Base-by-base conservation (phyloP, 768 basidiomycete genomes). In the Auricularia sp. region DNA sequence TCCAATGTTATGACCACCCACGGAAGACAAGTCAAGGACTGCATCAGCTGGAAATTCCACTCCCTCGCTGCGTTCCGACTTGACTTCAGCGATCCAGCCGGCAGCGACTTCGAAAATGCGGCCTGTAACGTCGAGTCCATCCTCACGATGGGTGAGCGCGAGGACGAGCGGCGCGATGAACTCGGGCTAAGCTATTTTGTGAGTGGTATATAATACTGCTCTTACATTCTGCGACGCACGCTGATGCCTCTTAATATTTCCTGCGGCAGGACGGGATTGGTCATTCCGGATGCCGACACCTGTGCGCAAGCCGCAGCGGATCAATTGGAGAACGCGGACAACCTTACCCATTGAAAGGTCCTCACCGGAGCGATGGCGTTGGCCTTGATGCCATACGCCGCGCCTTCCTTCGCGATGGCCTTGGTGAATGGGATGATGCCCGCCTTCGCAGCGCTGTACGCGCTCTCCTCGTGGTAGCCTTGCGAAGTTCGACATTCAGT, bases 361-460 rank as follows among this genome's bases (percentile, higher is more conserved):
- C 88, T 33, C 75, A 95, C 92, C 0, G 96, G 96, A 2, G 93
- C 94, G 68, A 98, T 89, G n/a, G 81, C 90, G 62, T 86, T 87
- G 1, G 89, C 84, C 71, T 85, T 86, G 73, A 98, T 98, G 69
- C 84, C 84, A 73, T 96, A 94, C 74, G 96, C 96, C 45, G 80
- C 89, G 42, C 97, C 97, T 75, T 99, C 97, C 33, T 84, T 79
- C 3, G 95, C 94, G 42, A 99, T 83, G 4, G 96, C 94, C 73
- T 93, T 94, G n/a, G 94, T 92, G 77, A 98, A 96, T 0, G 81
- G 88, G 62, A 98, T 82, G 44, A 99, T 83, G 68, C 88, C 94
- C 92, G 97, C 95, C 82, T 99, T 98, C 1, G 95, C 96, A 2
- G 96, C 93, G 59, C 94, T 94, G 76, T 98, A 99, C 75, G 98